A percentile compares a stretch with the other conserved stretches of the same genome.
phyloP scores from a whole-genome alignment of 257 asterid species.

The Petrea volubilis region DNA sequence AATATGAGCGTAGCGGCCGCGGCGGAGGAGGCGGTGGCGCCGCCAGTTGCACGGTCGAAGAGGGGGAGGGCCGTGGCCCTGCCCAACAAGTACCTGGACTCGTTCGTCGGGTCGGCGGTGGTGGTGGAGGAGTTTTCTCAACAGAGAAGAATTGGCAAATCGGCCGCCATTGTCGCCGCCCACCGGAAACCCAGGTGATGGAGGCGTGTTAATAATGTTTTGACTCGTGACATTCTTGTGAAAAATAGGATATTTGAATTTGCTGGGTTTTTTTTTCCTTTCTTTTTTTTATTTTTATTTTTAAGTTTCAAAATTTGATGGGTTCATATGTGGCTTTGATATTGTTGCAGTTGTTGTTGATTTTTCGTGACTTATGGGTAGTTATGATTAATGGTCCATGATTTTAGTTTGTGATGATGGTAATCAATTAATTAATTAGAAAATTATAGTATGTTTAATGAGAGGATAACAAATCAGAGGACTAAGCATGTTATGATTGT shows the following conservation, averaged over 20 bases:
- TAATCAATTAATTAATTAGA: no score
- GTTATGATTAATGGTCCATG: background rate
- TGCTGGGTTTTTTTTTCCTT: background rate
- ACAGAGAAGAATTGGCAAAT: background rate
- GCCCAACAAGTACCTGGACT: conserved; percentile 21
- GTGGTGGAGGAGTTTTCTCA: background rate
- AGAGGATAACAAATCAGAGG: background rate
- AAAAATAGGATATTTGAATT: no score
- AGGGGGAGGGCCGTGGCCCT: conserved; percentile 20
- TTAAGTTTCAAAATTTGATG: background rate
- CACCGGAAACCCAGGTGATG: background rate
- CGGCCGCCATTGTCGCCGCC: background rate
- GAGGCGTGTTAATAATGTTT: background rate
- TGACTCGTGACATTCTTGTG: no score
- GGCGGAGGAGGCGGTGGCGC: background rate
- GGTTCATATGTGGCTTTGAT: background rate
- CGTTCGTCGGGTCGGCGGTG: background rate
- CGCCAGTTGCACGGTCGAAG: conserved; percentile 10
- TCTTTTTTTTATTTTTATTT: no score
- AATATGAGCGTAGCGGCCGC: background rate
- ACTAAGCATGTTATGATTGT: background rate
- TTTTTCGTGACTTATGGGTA: background rate
- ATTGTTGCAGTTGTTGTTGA: background rate
- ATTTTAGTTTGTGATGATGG: background rate
- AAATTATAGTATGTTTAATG: no score